Evolutionary conservation across 179 eudicot species (phyloP).

Genomic region (Monotropa hypopitys): DNA sequence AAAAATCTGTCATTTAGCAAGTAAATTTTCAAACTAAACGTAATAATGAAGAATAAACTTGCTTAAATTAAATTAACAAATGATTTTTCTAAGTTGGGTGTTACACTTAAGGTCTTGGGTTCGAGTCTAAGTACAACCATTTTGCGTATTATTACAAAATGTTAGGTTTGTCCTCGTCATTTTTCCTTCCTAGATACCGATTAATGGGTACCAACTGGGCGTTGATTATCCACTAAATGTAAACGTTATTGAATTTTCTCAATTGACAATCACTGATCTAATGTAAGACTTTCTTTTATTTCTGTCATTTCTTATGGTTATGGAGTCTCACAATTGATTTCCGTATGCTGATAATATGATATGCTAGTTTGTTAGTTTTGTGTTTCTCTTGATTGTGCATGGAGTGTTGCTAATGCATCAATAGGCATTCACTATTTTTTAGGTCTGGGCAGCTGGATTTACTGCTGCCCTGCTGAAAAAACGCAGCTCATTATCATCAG

Average conservation of each 20-base stretch:
- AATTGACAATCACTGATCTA: background rate
- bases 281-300: background rate
- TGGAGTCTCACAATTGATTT: background rate
- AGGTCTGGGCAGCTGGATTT: constrained; percentile 99
- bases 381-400: background rate
- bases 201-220: no score
- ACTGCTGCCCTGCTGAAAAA: constrained; percentile 76
- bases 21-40: no score
- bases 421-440: background rate
- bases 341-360: background rate
- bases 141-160: no score
- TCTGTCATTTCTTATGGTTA: background rate
- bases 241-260: background rate
- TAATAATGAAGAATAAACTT: no score
- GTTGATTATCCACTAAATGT: no score
- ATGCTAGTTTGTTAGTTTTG: background rate
- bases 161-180: no score
- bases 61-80: no score
- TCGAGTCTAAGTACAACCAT: no score
- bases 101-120: no score
- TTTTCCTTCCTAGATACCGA: no score
- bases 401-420: background rate
- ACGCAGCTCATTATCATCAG: constrained; percentile 38
- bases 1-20: no score
- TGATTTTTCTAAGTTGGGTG: no score